Base-by-base conservation (phyloP, 225 moss, liverwort and hornwort species). In the Thuidium tamariscinum region DNA sequence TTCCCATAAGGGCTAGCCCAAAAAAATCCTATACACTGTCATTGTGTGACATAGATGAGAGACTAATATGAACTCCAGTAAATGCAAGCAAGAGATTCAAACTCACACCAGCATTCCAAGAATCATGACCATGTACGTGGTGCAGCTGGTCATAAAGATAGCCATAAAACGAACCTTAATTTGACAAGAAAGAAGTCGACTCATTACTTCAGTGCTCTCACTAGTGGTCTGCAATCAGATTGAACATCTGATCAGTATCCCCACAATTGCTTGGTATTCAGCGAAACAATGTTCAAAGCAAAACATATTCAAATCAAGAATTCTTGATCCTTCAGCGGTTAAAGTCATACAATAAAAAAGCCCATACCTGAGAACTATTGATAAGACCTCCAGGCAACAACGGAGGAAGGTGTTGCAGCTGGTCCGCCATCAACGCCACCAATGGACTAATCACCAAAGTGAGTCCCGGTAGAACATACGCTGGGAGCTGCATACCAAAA, bases 401-500 rank as follows among this genome's bases (percentile, higher is more conserved):
- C 63, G 92, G 93, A 88, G 97, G 97, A 88, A 98, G 96, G 88
- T 92, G 94, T 72, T 86, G 88, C 62, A 98, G 93, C 88, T 98
- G 97, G 83, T 98, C 97, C 86, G 90, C 91, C 97, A 98, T 98
- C 87, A 98, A 93, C 37, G 97, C 97, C 81, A 95, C 90, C 84
- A 98, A 86, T 30, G 97, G 97, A 94, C 95, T 98, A 84, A 98
- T 95, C 82, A 96, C 97, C 86, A 98, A 85, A 39, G 95, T 95
- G 51, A 98, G 86, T 51, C 97, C 97, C 21, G 96, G 93, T 61
- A 98, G 82, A 64, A 98, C 51, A 80, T 92, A 95, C 62, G 96
- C 95, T 54, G 97, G 96, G 37, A 98, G 89, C 93, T 93, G 89
- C 88, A 89, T 17, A 32, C 59, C 39, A 69, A 59, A 75, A 56